A percentile compares a stretch with the other conserved stretches of the same genome.
These are phyloP conservation scores for Globisporangium ultimum DNA, from an alignment of 352 stramenopile genomes.

Conservation along the genomic window DNA sequence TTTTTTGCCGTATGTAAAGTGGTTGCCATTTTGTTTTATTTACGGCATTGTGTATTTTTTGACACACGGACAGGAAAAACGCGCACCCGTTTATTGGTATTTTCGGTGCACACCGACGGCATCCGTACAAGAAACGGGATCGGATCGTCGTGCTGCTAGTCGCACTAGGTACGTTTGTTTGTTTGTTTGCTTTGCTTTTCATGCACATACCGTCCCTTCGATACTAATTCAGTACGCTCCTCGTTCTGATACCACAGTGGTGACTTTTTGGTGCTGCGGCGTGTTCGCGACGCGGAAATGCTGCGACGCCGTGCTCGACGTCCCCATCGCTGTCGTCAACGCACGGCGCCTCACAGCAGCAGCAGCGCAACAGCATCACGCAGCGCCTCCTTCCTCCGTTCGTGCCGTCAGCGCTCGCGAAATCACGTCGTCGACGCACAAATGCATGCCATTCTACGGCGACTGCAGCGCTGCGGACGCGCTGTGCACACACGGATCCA, in stretches of 20 bases:
- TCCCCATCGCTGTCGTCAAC: slow-evolving; percentile 16
- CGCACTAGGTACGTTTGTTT: slow-evolving; percentile 32
- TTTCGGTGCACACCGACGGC: slow-evolving; percentile 37
- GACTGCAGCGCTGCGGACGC: slow-evolving; percentile 17
- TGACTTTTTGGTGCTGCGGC: slow-evolving; percentile 33
- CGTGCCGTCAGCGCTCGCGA: background rate
- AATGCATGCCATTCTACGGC: slow-evolving; percentile 23
- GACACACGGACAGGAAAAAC: slow-evolving; percentile 40
- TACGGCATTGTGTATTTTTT: slow-evolving; percentile 5
- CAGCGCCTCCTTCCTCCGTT: background rate
- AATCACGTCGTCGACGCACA: background rate
- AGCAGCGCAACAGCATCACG: background rate
- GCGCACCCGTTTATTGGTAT: slow-evolving; percentile 42
- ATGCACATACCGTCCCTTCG: too few relatives aligned
- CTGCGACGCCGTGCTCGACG: slow-evolving; percentile 21
- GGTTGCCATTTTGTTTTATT: slow-evolving; percentile 8
- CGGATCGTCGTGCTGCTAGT: slow-evolving; percentile 46
- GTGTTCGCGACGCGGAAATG: slow-evolving; percentile 43
- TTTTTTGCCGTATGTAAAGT: background rate
- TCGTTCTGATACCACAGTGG: slow-evolving; percentile 19
- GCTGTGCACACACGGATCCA: slow-evolving; percentile 35
- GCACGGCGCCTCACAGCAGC: background rate
- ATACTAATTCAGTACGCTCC: too few relatives aligned
- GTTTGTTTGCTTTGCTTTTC: too few relatives aligned
- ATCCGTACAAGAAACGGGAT: slow-evolving; percentile 49